These are phyloP conservation scores for Rubroboletus satanas DNA, from an alignment of 768 basidiomycete genomes.

Conservation along the genomic window DNA sequence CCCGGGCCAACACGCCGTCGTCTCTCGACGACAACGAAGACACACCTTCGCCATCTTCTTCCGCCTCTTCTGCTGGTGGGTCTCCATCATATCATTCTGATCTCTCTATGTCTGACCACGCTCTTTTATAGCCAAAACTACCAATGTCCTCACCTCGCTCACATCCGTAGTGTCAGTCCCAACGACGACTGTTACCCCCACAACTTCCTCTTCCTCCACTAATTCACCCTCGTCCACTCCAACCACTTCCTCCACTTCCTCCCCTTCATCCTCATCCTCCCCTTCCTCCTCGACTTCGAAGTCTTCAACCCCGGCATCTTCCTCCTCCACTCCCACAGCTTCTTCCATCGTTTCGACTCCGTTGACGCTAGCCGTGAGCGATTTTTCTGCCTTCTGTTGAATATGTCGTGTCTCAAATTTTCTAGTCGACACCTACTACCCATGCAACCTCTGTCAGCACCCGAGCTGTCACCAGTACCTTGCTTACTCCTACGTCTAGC, in stretches of 20 bases:
- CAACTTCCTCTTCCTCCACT: constrained; percentile 2
- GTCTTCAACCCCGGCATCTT: not conserved
- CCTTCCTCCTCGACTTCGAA: constrained; percentile 1
- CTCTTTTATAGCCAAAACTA: constrained; percentile 1
- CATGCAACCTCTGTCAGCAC: not conserved
- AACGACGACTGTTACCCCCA: constrained; percentile 16
- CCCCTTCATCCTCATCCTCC: constrained; percentile 8
- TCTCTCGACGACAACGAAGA: too few species aligned
- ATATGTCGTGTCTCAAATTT: not conserved
- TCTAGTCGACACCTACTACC: not conserved
- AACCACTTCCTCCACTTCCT: constrained; percentile 1
- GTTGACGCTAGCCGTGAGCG: constrained; percentile 18
- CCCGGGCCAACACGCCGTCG: not conserved
- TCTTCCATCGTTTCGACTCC: constrained; percentile 4
- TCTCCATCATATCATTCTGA: not conserved
- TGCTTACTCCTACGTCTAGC: constrained; percentile 1
- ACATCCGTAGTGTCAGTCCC: constrained; percentile 2
- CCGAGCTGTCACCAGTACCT: not conserved
- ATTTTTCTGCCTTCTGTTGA: not conserved
- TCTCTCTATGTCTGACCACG: not conserved
- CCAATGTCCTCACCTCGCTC: not conserved
- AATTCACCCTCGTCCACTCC: constrained; percentile 6
- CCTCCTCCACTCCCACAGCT: constrained; percentile 3
- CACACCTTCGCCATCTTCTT: not conserved
- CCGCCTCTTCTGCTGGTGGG: not conserved